These are phyloP conservation scores for Meyerozyma smithsonii DNA, from an alignment of 1,139 yeast genomes.

Conservation along the genomic window DNA sequence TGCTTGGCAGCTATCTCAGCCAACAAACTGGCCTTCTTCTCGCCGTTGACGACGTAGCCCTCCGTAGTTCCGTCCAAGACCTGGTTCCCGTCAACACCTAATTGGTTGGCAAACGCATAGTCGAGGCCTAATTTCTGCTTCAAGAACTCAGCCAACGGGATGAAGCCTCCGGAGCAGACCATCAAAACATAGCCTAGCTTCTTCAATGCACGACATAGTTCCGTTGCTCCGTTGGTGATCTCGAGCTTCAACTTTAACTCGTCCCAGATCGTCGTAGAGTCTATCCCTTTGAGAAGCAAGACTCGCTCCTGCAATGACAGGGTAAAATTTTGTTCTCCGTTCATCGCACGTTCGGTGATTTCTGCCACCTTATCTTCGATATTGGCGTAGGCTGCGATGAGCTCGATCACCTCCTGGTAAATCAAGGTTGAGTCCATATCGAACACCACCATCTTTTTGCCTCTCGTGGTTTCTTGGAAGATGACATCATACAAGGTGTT, in stretches of 20 bases:
- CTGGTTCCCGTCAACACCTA: constrained; percentile 53
- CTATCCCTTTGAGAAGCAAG: constrained; percentile 71
- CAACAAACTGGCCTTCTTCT: constrained; percentile 71
- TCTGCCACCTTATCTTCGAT: constrained; percentile 72
- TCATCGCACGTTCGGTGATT: constrained; percentile 94
- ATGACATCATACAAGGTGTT: constrained; percentile 25
- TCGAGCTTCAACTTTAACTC: constrained; percentile 64
- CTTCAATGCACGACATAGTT: constrained; percentile 61
- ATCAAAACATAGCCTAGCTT: constrained; percentile 65
- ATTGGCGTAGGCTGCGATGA: constrained; percentile 85
- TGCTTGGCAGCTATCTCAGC: constrained; percentile 63
- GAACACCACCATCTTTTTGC: constrained; percentile 72
- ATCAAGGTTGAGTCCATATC: constrained; percentile 98
- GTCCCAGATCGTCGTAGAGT: constrained; percentile 69
- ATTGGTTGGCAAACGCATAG: constrained; percentile 82
- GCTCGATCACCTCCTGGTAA: constrained; percentile 92
- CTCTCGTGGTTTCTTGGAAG: constrained; percentile 31
- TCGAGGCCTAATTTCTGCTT: constrained; percentile 67
- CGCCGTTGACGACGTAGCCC: constrained; percentile 86
- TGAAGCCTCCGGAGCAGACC: constrained; percentile 92
- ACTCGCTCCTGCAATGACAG: constrained; percentile 79
- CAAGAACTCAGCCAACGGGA: constrained; percentile 78
- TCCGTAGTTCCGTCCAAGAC: constrained; percentile 47
- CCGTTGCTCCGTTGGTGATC: constrained; percentile 80
- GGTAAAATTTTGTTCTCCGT: constrained; percentile 89